Evolutionary conservation across 768 basidiomycete species (phyloP), one percentile per base, ranked within the genome.

Genomic region (Rhizopogon rudus): DNA sequence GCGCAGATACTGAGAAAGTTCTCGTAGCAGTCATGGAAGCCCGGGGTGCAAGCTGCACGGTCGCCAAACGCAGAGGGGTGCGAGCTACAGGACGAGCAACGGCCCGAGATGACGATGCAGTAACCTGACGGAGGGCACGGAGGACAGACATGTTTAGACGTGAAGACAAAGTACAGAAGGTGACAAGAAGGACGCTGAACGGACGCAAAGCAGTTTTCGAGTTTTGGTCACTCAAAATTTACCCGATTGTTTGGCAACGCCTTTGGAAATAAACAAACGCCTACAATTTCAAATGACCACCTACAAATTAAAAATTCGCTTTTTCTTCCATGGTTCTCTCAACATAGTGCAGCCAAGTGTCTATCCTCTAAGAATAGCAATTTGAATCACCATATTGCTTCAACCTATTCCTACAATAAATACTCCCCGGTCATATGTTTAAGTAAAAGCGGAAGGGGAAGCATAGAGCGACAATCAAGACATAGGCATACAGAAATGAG

Each of bases 111-210:
- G 81, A 78, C 9, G 73, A 64, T 44, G 76, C 69, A 33, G 81
- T 65, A 37, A 82, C 67, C 58, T 82, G 81, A 65, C 86, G 82
- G 56, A 88, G 76, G 60, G 75, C 71, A 68, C 84, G 83, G 49
- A 83, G 59, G 52, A 81, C 75, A 71, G 86, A 87, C 87, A 88
- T 88, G 22, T 54, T 65, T 22, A 44, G 29, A 44, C 22, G 44
- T 40, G 45, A 44, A 44, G 44, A 31, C 52, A 44, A 56, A 42
- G 33, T 51, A 55, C 20, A 37, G 57, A 51, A n/a, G 48, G 49
- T 35, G 20, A 40, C 40, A 41, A 44, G 33, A 31, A 17, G 35
- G 33, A 58, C 28, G 40, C 25, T 29, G 10, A 4, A 31, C 3
- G 13, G n/a, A 14, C 20, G 29, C 40, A 22, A 43, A 44, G 31